These are phyloP conservation scores for Astrocystis sublimbata DNA, from an alignment of 495 filamentous ascomycete species.

Conservation along the genomic window DNA sequence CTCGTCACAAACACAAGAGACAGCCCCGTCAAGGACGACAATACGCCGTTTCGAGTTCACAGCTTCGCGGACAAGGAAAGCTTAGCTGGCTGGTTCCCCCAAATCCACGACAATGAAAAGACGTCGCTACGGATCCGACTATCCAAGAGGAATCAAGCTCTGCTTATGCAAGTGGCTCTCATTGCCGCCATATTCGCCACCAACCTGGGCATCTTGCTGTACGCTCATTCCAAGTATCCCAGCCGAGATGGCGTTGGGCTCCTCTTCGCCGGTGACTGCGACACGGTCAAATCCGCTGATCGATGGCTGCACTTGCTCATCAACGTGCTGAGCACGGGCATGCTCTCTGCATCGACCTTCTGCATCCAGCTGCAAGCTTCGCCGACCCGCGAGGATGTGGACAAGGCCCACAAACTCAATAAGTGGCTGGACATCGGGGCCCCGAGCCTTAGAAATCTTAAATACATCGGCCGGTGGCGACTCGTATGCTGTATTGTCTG, in stretches of 20 bases:
- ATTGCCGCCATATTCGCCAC: background rate
- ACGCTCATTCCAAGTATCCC: background rate
- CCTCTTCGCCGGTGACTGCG: background rate
- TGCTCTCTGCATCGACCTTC: background rate
- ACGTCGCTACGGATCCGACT: background rate
- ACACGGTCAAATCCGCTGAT: background rate
- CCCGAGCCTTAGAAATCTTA: slow-evolving; percentile 39
- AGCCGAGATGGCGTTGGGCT: background rate
- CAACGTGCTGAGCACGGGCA: background rate
- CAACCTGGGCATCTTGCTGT: background rate
- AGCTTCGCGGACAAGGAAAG: background rate
- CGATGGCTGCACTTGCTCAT: background rate
- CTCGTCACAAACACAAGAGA: background rate
- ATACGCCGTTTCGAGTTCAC: background rate
- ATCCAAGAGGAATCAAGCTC: background rate
- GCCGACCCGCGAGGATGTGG: slow-evolving; percentile 41
- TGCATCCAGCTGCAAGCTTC: slow-evolving; percentile 42
- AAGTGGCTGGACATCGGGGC: slow-evolving; percentile 46
- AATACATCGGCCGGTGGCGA: slow-evolving; percentile 27
- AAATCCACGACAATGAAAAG: background rate
- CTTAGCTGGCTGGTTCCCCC: background rate
- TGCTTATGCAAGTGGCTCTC: background rate
- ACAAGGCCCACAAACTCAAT: slow-evolving; percentile 34
- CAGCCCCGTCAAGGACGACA: background rate
- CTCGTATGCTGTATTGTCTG: slow-evolving; percentile 30